Base-by-base conservation (phyloP, 2,329 filamentous ascomycete species). In the Calonectria honghensis region DNA sequence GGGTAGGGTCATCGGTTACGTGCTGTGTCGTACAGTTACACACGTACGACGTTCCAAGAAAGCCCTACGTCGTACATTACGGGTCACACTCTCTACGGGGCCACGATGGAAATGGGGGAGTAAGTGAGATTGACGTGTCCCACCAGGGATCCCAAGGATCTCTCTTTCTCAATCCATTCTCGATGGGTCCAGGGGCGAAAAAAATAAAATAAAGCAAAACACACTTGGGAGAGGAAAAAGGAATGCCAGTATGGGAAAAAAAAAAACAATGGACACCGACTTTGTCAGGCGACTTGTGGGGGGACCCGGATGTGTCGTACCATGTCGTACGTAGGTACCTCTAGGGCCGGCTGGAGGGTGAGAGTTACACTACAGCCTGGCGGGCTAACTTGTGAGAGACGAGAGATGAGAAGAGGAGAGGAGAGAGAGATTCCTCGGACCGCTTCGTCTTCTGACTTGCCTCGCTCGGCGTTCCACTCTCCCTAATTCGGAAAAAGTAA, bases 101-200 rank as follows among this genome's bases (percentile, higher is more conserved):
- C 68, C 48, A 50, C 65, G 39, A 41, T 54, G 39, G 39, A 68
- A 74, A 45, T 45, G 68, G 67, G 57, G 57, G 57, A 75, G 63
- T 51, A 29, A 67, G 66, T 73, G 51, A 73, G 73, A 80, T 75
- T 81, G 80, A 79, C 78, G 75, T 79, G 79, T 79, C 77, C 76
- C 75, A 73, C 76, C 76, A 73, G 73, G 74, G 51, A 61, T 50
- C 73, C 72, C 41, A 41, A 63, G 37, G 35, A 63, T 63, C 57
- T 63, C 57, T n/a, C 54, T 81, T 80, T 82, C 81, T 82, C 77
- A 80, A 77, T 75, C 37, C 24, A 41, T 41, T n/a, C 35, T 77
- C 74, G 75, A 79, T 57, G 68, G 64, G 71, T 72, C 48, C 72
- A 69, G 71, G 76, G 77, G 78, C 59, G 31, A 65, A 72, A 73